Base-by-base conservation (phyloP, 352 stramenopile genomes). In the Phytophthora colocasiae region DNA sequence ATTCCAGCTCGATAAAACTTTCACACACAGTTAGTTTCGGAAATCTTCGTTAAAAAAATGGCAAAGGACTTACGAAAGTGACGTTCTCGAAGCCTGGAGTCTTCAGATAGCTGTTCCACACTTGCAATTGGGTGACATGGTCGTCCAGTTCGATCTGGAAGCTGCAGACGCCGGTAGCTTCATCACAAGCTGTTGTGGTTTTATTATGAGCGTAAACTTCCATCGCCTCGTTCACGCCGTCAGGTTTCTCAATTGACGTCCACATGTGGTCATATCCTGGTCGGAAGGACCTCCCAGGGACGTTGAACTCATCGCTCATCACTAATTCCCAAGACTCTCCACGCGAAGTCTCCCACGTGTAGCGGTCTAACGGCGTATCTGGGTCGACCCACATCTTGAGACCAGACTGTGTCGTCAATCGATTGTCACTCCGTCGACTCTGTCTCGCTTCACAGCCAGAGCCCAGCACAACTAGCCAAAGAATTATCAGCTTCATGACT, bases 241-340 rank as follows among this genome's bases (percentile, higher is more conserved):
- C 93, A 41, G 97, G 97, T 62, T 98, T 98, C 55, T 98, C 80
- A 55, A 97, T 85, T 1, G 93, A 92, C 11, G 92, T 98, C 93
- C 93, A 98, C 32, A 90, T 71, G 14, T 95, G 91, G 75, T 98
- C 95, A 7, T 83, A 62, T 36, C 93, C 95, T 57, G 97, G 91
- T 39, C 70, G 58, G 75, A 98, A 98, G 8, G 56, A 83, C 12
- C 95, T 73, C 27, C 77, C 82, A 3, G 91, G 80, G 50, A 72
- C 76, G 65, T 98, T 89, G 66, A 99, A 98, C 67, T 99, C 96
- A 75, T 99, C 96, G 45, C 91, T 98, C 90, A 98, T 98, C 12
- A 97, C 85, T 0, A 97, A 63, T n/a, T 89, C 48, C 79, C 83
- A 93, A 31, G 68, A 75, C 53, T 97, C 79, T 4, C 75, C 74